A percentile compares a stretch with the other conserved stretches of the same genome.
Conservation (phyloP, 257 asterid species). For the Capsicum rhomboideum region DNA sequence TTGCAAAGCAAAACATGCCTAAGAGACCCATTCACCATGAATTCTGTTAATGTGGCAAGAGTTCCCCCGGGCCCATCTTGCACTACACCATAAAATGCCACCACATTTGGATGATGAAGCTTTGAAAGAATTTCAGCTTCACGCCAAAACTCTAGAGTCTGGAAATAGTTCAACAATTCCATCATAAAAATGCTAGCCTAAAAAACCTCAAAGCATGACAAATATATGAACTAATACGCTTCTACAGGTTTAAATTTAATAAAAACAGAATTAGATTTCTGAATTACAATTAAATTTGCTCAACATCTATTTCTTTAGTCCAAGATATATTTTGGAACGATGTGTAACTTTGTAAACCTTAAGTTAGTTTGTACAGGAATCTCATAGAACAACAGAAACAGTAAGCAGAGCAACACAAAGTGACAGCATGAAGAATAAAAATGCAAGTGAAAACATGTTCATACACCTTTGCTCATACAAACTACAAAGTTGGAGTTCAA, state of each 20-base stretch:
- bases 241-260: background rate
- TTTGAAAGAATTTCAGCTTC: slow-evolving; percentile 89
- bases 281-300: background rate
- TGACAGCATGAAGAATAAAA: background rate
- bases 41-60: slow-evolving; percentile 88
- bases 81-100: slow-evolving; percentile 95
- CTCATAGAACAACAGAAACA: background rate
- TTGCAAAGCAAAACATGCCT: slow-evolving; percentile 70
- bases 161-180: slow-evolving; percentile 10
- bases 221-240: background rate
- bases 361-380: background rate
- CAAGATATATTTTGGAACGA: background rate
- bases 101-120: slow-evolving; percentile 96
- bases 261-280: background rate
- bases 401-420: background rate
- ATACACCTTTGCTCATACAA: background rate
- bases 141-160: slow-evolving; percentile 86
- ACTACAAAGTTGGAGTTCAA: background rate
- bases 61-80: slow-evolving; percentile 97
- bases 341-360: background rate
- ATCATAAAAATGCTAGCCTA: slow-evolving; percentile 1
- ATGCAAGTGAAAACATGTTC: background rate
- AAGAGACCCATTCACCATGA: slow-evolving; percentile 91
- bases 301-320: background rate
- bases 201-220: slow-evolving; percentile 5